These are phyloP conservation scores for Curvularia sp. DNA, from an alignment of 2,329 filamentous ascomycete genomes.

Conservation along the genomic window DNA sequence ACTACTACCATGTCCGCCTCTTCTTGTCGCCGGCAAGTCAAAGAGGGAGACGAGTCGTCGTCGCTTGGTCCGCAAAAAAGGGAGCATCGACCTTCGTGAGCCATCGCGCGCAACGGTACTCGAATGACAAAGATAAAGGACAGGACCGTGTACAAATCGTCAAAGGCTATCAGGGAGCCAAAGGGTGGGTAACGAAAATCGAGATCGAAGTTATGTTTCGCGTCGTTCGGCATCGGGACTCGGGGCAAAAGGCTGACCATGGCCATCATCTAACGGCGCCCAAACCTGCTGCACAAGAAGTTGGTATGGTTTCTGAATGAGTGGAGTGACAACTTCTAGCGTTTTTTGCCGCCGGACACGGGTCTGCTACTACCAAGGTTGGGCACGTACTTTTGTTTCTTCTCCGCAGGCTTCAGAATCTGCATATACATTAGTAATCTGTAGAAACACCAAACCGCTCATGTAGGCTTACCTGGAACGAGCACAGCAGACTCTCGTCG, in stretches of 20 bases:
- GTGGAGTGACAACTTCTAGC: conserved; percentile 56
- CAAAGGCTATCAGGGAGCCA: conserved; percentile 37
- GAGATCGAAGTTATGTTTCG: conserved; percentile 41
- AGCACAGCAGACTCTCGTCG: conserved; percentile 96
- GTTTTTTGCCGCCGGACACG: conserved; percentile 73
- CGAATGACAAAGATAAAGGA: conserved; percentile 30
- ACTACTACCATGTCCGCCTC: conserved; percentile 23
- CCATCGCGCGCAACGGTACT: conserved; percentile 26
- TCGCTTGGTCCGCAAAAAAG: conserved; percentile 18
- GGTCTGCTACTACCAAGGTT: conserved; percentile 71
- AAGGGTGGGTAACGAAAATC: conserved; percentile 46
- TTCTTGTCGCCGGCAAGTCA: conserved; percentile 35
- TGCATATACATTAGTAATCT: conserved; percentile 50
- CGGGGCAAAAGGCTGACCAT: conserved; percentile 41
- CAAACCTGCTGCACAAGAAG: conserved; percentile 84
- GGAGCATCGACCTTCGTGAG: conserved; percentile 8
- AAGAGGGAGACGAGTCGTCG: conserved; percentile 26
- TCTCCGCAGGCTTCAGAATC: conserved; percentile 99
- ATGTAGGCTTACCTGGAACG: conserved; percentile 79
- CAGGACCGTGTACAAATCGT: conserved; percentile 40
- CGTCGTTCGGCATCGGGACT: conserved; percentile 40
- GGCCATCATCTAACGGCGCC: conserved; percentile 74
- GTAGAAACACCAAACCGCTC: neutral
- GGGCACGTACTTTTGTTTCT: conserved; percentile 99
- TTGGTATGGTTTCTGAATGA: conserved; percentile 50